Percentiles rank a stretch among this genome's conserved stretches.
Conservation (phyloP, 2,329 filamentous ascomycete genomes). For the Thielaviopsis populi region DNA sequence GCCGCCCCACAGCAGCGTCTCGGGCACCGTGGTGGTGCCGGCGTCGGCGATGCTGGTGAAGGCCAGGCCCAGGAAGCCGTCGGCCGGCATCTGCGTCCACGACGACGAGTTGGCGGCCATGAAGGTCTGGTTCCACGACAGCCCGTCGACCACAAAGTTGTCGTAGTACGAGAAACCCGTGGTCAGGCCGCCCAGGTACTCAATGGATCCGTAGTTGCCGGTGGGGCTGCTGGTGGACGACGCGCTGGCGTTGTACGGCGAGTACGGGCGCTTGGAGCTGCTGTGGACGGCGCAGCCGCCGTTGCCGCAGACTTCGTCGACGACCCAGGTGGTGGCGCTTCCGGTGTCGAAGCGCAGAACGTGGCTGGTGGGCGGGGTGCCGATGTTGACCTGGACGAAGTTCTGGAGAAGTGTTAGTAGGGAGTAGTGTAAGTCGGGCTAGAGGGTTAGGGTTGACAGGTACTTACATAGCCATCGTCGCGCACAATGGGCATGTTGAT, state of each 20-base stretch:
- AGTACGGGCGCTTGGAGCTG: conserved; percentile 17
- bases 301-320: conserved; percentile 21
- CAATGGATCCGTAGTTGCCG: conserved; percentile 20
- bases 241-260: conserved; percentile 21
- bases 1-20: conserved; percentile 23
- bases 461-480: conserved; percentile 15
- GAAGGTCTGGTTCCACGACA: conserved; percentile 23
- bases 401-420: conserved; percentile 3
- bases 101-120: conserved; percentile 22
- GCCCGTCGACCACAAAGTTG: conserved; percentile 18
- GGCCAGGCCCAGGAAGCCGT: conserved; percentile 26
- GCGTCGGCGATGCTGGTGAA: conserved; percentile 24
- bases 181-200: conserved; percentile 23
- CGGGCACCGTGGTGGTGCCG: conserved; percentile 23
- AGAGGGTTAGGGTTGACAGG: background rate
- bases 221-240: conserved; percentile 22
- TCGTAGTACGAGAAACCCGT: conserved; percentile 22
- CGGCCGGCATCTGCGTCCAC: conserved; percentile 22
- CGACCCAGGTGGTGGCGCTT: conserved; percentile 25
- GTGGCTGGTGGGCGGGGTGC: conserved; percentile 22
- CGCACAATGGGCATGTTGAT: conserved; percentile 15
- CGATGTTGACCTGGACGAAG: conserved; percentile 20
- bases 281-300: conserved; percentile 21
- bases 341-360: conserved; percentile 26
- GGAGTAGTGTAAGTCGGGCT: background rate